A percentile compares a stretch with the other conserved stretches of the same genome.
These are phyloP conservation scores for Dipteronia dyeriana DNA, from an alignment of 345 rosid genomes.

Conservation along the genomic window DNA sequence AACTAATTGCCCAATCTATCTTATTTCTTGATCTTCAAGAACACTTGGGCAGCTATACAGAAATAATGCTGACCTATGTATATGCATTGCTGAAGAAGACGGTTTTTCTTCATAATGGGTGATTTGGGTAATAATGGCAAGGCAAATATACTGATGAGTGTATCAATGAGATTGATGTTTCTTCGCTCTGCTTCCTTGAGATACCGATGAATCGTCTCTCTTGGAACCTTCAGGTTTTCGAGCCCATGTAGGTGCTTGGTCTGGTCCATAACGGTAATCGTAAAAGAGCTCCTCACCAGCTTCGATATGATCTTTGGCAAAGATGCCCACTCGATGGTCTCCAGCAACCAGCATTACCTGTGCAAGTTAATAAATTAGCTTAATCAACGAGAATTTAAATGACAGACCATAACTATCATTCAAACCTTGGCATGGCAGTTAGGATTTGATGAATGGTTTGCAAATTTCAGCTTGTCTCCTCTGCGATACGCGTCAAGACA, in stretches of 20 bases:
- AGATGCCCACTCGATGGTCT: slow-evolving; percentile 95
- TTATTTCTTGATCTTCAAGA: not conserved
- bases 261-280: slow-evolving; percentile 95
- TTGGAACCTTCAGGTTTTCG: slow-evolving; percentile 89
- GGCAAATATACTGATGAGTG: not conserved
- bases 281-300: slow-evolving; percentile 96
- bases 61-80: slow-evolving; percentile 13
- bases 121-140: not conserved
- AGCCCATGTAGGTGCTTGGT: slow-evolving; percentile 98
- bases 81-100: not conserved
- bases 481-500: slow-evolving; percentile 96
- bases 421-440: slow-evolving; percentile 96
- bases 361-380: slow-evolving; percentile 17
- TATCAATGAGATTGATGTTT: slow-evolving; percentile 93
- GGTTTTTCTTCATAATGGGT: not conserved
- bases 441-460: slow-evolving; percentile 92
- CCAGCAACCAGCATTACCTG: slow-evolving; percentile 99
- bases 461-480: slow-evolving; percentile 98
- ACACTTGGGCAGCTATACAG: slow-evolving; percentile 22
- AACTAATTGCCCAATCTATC: slow-evolving; percentile 24
- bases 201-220: slow-evolving; percentile 66
- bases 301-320: slow-evolving; percentile 90
- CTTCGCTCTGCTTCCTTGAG: slow-evolving; percentile 93
- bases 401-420: not conserved
- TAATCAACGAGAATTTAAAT: slow-evolving; percentile 8